A percentile compares a stretch with the other conserved stretches of the same genome.
These are phyloP conservation scores for Boletus reticulatus DNA, from an alignment of 768 basidiomycete species.

Conservation along the genomic window DNA sequence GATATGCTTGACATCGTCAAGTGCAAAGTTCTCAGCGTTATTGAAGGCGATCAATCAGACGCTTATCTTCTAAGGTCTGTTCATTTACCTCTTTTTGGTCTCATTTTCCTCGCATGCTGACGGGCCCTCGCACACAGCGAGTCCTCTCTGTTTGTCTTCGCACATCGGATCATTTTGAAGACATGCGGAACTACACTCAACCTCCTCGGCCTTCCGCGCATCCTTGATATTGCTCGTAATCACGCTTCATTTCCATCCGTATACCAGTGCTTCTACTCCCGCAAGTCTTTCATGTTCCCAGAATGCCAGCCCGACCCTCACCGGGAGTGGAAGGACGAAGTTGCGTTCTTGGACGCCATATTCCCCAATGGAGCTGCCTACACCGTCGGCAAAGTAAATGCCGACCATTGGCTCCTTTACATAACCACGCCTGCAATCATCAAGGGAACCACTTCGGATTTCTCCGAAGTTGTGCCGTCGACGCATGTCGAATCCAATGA, in stretches of 20 bases:
- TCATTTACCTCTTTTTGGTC: neutral
- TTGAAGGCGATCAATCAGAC: conserved; percentile 87
- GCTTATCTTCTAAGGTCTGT: conserved; percentile 93
- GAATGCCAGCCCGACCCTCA: conserved; percentile 93
- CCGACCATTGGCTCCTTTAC: conserved; percentile 98
- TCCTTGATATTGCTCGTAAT: conserved; percentile 85
- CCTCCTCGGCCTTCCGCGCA: conserved; percentile 89
- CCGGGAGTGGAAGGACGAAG: conserved; percentile 90
- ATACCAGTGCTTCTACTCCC: conserved; percentile 94
- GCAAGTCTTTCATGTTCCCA: conserved; percentile 99
- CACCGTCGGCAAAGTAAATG: conserved; percentile 96
- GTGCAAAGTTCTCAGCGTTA: conserved; percentile 91
- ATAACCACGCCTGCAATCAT: conserved; percentile 61
- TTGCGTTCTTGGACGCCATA: conserved; percentile 85
- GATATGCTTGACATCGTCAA: conserved; percentile 96
- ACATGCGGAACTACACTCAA: conserved; percentile 99
- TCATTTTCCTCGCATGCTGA: conserved; percentile 12
- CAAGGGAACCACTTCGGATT: conserved; percentile 22
- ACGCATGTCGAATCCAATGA: conserved; percentile 13
- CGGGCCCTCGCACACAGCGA: conserved; percentile 56
- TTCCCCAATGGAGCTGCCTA: conserved; percentile 91
- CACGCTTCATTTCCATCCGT: conserved; percentile 68
- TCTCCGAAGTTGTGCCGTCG: conserved; percentile 15
- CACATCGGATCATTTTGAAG: conserved; percentile 96
- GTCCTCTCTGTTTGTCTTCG: conserved; percentile 92